Evolutionary conservation across 108 stramenopile species (phyloP).

Genomic region (Heterococcus sp.): DNA sequence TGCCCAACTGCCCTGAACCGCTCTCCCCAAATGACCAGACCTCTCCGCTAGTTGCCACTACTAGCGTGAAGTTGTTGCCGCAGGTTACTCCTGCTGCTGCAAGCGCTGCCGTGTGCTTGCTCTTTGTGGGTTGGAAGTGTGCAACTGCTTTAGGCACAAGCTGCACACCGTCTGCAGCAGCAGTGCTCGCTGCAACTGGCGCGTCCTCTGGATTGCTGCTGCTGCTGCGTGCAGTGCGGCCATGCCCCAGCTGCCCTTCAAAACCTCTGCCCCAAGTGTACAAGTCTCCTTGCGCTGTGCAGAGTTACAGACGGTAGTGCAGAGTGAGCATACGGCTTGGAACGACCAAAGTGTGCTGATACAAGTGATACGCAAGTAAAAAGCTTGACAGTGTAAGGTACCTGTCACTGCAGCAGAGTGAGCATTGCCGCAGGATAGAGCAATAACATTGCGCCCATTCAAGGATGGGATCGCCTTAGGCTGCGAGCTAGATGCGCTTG

Average conservation of each 20-base stretch:
- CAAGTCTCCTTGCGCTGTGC: constrained; percentile 27
- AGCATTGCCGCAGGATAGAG: not conserved
- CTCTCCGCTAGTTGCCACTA: constrained; percentile 12
- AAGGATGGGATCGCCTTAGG: not conserved
- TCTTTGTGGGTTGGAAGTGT: constrained; percentile 32
- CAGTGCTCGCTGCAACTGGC: constrained; percentile 29
- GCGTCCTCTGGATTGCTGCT: no score
- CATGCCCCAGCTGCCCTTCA: constrained; percentile 39
- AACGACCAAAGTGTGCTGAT: no score
- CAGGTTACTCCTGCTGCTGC: constrained; percentile 20
- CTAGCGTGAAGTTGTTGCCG: constrained; percentile 34
- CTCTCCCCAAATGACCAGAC: constrained; percentile 36
- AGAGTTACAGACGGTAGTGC: no score
- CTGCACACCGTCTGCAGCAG: constrained; percentile 11
- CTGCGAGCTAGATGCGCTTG: no score
- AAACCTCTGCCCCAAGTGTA: constrained; percentile 39
- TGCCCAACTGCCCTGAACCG: constrained; percentile 17
- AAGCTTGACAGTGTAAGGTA: no score
- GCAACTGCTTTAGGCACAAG: constrained; percentile 16
- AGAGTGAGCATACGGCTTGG: no score
- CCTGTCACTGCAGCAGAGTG: not conserved
- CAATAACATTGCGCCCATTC: not conserved
- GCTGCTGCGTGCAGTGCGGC: no score
- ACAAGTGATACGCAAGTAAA: no score
- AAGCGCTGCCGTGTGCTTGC: not conserved